Conservation (phyloP, 805 yeast species). For the Yarrowia bubula region DNA sequence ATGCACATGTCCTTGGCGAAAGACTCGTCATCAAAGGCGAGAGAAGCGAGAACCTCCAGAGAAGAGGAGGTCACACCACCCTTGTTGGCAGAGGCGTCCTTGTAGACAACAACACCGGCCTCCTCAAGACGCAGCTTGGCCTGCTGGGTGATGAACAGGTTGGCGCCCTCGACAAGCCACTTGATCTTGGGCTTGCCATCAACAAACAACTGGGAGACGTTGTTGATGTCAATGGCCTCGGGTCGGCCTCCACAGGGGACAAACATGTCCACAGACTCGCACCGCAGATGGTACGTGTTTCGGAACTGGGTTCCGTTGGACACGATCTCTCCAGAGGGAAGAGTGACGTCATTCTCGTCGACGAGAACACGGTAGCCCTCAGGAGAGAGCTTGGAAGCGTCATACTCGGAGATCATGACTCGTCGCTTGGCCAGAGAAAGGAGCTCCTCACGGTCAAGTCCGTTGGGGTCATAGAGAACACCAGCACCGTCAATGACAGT, state of each 20-base stretch:
- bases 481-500: constrained; percentile 96
- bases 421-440: constrained; percentile 74
- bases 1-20: constrained; percentile 80
- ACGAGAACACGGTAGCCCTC: constrained; percentile 81
- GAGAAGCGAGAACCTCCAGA: constrained; percentile 89
- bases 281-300: constrained; percentile 80
- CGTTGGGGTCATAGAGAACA: constrained; percentile 87
- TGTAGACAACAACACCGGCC: constrained; percentile 83
- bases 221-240: constrained; percentile 85
- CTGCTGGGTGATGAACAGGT: constrained; percentile 88
- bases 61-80: constrained; percentile 99
- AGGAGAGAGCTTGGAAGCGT: constrained; percentile 61
- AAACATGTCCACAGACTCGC: constrained; percentile 71
- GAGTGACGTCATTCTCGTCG: constrained; percentile 73
- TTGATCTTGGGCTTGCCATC: constrained; percentile 78
- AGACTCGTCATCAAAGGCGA: constrained; percentile 81
- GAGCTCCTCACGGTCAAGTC: constrained; percentile 78
- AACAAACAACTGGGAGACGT: constrained; percentile 67
- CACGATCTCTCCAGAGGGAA: constrained; percentile 75
- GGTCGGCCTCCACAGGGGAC: constrained; percentile 99
- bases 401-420: constrained; percentile 67
- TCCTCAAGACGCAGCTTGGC: constrained; percentile 84
- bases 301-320: constrained; percentile 87
- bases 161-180: constrained; percentile 96
- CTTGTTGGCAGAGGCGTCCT: constrained; percentile 96